Percentiles rank a stretch among this genome's conserved stretches.
These are phyloP conservation scores for Pseudotsuga menziesii DNA, from an alignment of 75 land plant species.

Conservation along the genomic window DNA sequence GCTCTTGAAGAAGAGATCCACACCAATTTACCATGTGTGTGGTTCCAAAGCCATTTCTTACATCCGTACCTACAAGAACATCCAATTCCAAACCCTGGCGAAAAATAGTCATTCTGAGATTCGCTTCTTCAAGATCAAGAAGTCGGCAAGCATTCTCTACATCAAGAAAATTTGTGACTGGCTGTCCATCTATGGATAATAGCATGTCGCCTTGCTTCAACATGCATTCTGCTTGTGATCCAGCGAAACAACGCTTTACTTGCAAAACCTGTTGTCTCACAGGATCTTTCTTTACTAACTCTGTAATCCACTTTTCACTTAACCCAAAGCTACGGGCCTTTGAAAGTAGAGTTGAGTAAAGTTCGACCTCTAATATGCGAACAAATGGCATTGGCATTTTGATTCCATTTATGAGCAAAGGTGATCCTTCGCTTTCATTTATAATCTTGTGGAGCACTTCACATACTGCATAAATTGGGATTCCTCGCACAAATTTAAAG, in stretches of 20 bases:
- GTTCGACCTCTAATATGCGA: constrained; percentile 77
- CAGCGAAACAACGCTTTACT: constrained; percentile 87
- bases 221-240: constrained; percentile 66
- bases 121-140: constrained; percentile 23
- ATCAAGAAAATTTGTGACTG: constrained; percentile 76
- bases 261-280: constrained; percentile 74
- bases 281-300: constrained; percentile 79
- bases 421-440: constrained; percentile 50
- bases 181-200: constrained; percentile 70
- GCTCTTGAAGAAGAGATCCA: constrained; percentile 79
- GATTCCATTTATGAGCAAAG: constrained; percentile 67
- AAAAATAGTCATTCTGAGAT: constrained; percentile 61
- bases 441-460: constrained; percentile 74
- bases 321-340: constrained; percentile 91
- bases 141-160: constrained; percentile 70
- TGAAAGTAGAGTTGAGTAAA: constrained; percentile 84
- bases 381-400: constrained; percentile 76
- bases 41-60: constrained; percentile 84
- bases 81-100: constrained; percentile 75
- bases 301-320: constrained; percentile 79
- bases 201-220: constrained; percentile 90
- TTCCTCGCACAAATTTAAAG: constrained; percentile 83
- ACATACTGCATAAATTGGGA: constrained; percentile 70
- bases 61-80: constrained; percentile 69
- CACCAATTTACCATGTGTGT: constrained; percentile 81